A percentile compares a stretch with the other conserved stretches of the same genome.
phyloP scores from a whole-genome alignment of 1,139 yeast genomes.

The Hyphopichia fennica region DNA sequence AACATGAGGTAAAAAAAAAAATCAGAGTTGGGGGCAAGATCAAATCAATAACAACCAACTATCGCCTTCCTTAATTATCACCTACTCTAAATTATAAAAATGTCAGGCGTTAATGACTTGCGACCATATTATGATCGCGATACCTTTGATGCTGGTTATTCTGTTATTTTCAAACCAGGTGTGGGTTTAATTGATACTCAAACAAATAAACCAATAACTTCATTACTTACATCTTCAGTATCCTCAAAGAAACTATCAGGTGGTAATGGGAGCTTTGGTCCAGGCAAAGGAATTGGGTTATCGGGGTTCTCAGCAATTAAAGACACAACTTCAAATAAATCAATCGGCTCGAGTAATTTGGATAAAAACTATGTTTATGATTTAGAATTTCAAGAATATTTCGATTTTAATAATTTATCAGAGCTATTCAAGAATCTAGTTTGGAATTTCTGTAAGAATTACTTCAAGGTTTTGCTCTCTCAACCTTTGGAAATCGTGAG shows the following conservation, averaged over 20 bases:
- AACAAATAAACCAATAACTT: slow-evolving; percentile 35
- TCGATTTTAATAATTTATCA: slow-evolving; percentile 56
- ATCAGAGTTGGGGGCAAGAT: not conserved
- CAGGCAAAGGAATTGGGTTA: slow-evolving; percentile 25
- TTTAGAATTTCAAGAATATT: slow-evolving; percentile 66
- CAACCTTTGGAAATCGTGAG: slow-evolving; percentile 92
- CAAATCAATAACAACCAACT: not conserved
- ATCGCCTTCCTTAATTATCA: not conserved
- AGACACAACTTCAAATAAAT: slow-evolving; percentile 8
- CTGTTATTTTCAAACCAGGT: slow-evolving; percentile 61
- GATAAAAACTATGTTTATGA: slow-evolving; percentile 58
- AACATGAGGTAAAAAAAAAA: too few relatives aligned
- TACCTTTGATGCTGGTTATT: slow-evolving; percentile 66
- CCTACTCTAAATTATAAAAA: not conserved
- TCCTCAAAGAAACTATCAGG: slow-evolving; percentile 11
- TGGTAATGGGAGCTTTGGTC: slow-evolving; percentile 11
- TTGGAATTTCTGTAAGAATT: slow-evolving; percentile 64
- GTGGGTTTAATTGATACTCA: slow-evolving; percentile 53
- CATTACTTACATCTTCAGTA: slow-evolving; percentile 21
- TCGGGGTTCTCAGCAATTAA: slow-evolving; percentile 13
- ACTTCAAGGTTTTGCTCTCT: slow-evolving; percentile 63
- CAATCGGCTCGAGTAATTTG: slow-evolving; percentile 8
- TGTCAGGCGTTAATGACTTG: slow-evolving; percentile 16
- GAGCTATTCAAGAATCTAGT: slow-evolving; percentile 55
- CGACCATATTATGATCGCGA: slow-evolving; percentile 78